These are phyloP conservation scores for Lentinula guzmanii DNA, from an alignment of 768 basidiomycete species.

Conservation along the genomic window DNA sequence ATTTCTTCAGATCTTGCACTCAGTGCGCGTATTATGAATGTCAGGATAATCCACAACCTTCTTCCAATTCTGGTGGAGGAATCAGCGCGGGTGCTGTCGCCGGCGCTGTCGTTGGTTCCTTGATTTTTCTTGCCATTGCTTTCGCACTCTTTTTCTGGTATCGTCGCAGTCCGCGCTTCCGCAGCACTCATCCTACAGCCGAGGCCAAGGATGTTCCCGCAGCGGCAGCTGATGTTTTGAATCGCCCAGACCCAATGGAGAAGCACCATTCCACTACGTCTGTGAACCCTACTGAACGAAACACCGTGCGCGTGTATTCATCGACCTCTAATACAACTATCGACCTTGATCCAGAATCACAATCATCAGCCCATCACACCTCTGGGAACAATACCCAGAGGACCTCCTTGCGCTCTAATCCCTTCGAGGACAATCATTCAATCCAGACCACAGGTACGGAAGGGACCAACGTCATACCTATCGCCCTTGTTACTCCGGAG, in stretches of 20 bases:
- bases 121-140: slow-evolving; percentile 52
- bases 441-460: slow-evolving; percentile 81
- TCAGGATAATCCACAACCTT: slow-evolving; percentile 19
- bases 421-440: slow-evolving; percentile 72
- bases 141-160: slow-evolving; percentile 56
- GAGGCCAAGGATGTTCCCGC: slow-evolving; percentile 64
- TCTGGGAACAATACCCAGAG: slow-evolving; percentile 19
- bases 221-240: slow-evolving; percentile 70
- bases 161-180: slow-evolving; percentile 47
- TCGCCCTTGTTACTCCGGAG: slow-evolving; percentile 68
- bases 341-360: slow-evolving; percentile 53
- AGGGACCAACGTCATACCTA: slow-evolving; percentile 82
- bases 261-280: slow-evolving; percentile 32
- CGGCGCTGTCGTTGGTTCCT: slow-evolving; percentile 61
- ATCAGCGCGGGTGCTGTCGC: slow-evolving; percentile 68
- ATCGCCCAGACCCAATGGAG: slow-evolving; percentile 76
- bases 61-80: slow-evolving; percentile 26
- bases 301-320: slow-evolving; percentile 43
- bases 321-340: slow-evolving; percentile 45
- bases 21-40: slow-evolving; percentile 49
- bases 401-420: slow-evolving; percentile 44
- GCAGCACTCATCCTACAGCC: slow-evolving; percentile 22
- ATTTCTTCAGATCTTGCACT: slow-evolving; percentile 45
- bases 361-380: slow-evolving; percentile 19
- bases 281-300: slow-evolving; percentile 24